phyloP scores from a whole-genome alignment of 768 basidiomycete species.

The Grammothele lineata region DNA sequence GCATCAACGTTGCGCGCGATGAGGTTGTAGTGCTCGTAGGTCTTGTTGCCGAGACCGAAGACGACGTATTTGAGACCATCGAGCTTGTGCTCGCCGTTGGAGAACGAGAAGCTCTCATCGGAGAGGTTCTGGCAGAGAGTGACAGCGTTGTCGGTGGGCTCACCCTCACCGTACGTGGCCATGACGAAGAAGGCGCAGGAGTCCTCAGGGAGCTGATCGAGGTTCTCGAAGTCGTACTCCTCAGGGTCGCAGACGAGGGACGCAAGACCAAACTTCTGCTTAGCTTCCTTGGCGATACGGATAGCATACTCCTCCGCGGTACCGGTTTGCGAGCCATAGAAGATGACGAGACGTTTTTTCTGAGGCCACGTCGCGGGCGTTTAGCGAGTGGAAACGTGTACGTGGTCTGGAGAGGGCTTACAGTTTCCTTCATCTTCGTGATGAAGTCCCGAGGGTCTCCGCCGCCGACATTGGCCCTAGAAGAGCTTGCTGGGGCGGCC shows the following conservation, averaged over 20 bases:
- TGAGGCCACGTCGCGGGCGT: slow-evolving; percentile 30
- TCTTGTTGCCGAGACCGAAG: slow-evolving; percentile 89
- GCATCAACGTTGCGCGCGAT: slow-evolving; percentile 80
- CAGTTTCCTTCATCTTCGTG: slow-evolving; percentile 89
- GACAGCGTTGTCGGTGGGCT: slow-evolving; percentile 97
- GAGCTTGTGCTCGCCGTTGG: slow-evolving; percentile 69
- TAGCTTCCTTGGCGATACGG: slow-evolving; percentile 96
- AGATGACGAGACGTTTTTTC: slow-evolving; percentile 97
- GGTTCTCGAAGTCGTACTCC: slow-evolving; percentile 97
- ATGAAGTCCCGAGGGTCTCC: slow-evolving; percentile 94
- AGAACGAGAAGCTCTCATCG: slow-evolving; percentile 86
- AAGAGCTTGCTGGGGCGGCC: slow-evolving; percentile 38
- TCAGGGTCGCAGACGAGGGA: slow-evolving; percentile 98
- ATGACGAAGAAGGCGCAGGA: slow-evolving; percentile 90
- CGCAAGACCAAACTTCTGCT: slow-evolving; percentile 90
- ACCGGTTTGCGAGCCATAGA: slow-evolving; percentile 98
- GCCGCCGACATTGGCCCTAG: slow-evolving; percentile 52
- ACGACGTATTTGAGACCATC: slow-evolving; percentile 90
- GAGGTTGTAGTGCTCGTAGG: slow-evolving; percentile 95
- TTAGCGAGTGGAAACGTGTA: too few relatives aligned
- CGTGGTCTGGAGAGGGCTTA: slow-evolving; percentile 43
- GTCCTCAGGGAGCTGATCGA: slow-evolving; percentile 87
- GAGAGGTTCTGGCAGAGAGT: slow-evolving; percentile 89
- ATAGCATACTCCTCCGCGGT: slow-evolving; percentile 98
- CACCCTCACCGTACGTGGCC: slow-evolving; percentile 98